A percentile compares a stretch with the other conserved stretches of the same genome.
Conservation (phyloP, 1,284 basidiomycete species). For the Thelephora terrestris region DNA sequence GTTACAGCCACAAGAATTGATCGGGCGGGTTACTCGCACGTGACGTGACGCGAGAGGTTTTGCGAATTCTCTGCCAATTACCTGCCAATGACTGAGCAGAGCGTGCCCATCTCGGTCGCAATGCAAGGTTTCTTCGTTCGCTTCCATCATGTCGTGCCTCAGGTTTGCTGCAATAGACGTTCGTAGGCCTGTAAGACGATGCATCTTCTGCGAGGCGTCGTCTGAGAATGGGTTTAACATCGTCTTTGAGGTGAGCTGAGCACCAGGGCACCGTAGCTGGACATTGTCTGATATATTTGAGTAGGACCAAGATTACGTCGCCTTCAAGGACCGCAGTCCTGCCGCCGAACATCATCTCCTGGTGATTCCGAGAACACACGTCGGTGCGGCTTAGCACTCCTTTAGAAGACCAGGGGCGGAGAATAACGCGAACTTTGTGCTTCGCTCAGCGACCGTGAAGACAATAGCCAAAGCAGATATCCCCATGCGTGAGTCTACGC, state of each 20-base stretch:
- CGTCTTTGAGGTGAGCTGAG: conserved; percentile 40
- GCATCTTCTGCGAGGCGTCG: conserved; percentile 49
- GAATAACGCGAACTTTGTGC: neutral
- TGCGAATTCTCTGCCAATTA: no score
- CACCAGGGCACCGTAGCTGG: neutral
- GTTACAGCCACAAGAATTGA: no score
- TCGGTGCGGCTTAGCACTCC: conserved; percentile 27
- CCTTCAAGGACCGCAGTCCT: conserved; percentile 56
- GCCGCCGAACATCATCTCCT: conserved; percentile 52
- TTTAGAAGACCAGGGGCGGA: neutral
- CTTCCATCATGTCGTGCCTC: no score
- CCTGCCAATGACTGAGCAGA: no score
- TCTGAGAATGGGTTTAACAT: conserved; percentile 48
- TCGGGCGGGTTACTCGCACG: no score
- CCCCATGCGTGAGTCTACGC: conserved; percentile 32
- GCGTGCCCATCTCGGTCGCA: no score
- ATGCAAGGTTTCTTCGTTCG: no score
- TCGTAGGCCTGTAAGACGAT: conserved; percentile 10
- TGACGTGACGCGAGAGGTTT: no score
- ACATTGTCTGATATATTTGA: neutral
- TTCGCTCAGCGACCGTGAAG: conserved; percentile 35
- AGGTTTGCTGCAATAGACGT: no score
- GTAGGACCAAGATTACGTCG: conserved; percentile 49
- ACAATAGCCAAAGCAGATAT: conserved; percentile 34
- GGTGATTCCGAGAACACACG: conserved; percentile 55